phyloP scores from a whole-genome alignment of 176 grass and related monocot species.

The Cenchrus americanus region DNA sequence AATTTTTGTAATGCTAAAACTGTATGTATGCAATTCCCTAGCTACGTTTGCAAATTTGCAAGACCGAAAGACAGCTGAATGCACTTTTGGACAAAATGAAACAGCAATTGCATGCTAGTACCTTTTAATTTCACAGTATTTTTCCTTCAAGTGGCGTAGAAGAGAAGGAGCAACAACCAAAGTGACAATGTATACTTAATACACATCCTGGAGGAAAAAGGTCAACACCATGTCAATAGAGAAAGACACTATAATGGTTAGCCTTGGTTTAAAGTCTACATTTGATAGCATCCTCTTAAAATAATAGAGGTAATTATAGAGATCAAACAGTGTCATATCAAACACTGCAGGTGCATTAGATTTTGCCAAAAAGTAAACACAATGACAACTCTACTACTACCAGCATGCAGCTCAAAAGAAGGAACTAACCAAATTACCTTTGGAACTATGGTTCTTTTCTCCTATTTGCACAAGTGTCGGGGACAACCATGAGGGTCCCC shows the following conservation, averaged over 20 bases:
- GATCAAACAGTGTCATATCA: neutral
- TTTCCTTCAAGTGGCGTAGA: conserved; percentile 5
- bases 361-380: neutral
- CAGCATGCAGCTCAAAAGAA: conserved; percentile 20
- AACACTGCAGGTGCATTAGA: neutral
- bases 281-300: neutral
- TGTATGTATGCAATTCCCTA: neutral
- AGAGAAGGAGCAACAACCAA: neutral
- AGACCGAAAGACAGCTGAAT: neutral
- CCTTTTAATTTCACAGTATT: conserved; percentile 37
- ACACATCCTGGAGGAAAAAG: conserved; percentile 33
- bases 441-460: conserved; percentile 4
- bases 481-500: too few species aligned
- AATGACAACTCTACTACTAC: conserved; percentile 8
- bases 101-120: neutral
- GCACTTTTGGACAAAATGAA: neutral
- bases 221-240: neutral
- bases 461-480: neutral
- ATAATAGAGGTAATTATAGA: neutral
- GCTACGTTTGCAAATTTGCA: neutral
- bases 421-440: conserved; percentile 36
- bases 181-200: neutral
- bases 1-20: neutral
- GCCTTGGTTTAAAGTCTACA: neutral
- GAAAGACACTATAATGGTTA: neutral